Percentiles rank a stretch among this genome's conserved stretches.
Evolutionary conservation across 2,329 filamentous ascomycete species (phyloP).

Genomic region (Diplodia scrobiculata): DNA sequence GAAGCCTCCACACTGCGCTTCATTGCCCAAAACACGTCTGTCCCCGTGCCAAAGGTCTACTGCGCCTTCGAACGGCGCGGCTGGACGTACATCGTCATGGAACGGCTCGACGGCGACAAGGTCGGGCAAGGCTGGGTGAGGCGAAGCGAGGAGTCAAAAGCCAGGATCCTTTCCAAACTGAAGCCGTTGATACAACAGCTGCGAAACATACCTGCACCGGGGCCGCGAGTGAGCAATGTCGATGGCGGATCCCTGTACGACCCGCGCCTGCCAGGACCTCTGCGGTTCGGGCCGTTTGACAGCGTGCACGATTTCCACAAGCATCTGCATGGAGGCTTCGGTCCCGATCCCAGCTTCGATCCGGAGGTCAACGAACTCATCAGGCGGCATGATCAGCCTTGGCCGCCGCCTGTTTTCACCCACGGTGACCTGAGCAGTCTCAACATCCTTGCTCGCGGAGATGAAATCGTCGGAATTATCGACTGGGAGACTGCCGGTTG

Average conservation of each 20-base stretch:
- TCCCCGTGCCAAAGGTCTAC: constrained; percentile 52
- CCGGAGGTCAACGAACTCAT: constrained; percentile 43
- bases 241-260: constrained; percentile 37
- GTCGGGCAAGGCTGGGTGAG: constrained; percentile 34
- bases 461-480: constrained; percentile 51
- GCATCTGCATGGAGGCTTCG: constrained; percentile 41
- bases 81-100: constrained; percentile 52
- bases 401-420: constrained; percentile 50
- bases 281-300: constrained; percentile 41
- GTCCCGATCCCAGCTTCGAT: constrained; percentile 30
- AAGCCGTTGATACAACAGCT: constrained; percentile 33
- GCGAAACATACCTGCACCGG: constrained; percentile 31
- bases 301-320: constrained; percentile 45
- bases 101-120: constrained; percentile 40
- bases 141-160: constrained; percentile 31
- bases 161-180: constrained; percentile 32
- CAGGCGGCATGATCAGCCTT: constrained; percentile 42
- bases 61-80: constrained; percentile 49
- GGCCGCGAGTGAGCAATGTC: constrained; percentile 32
- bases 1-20: constrained; percentile 49
- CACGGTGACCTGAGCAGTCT: constrained; percentile 54
- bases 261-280: constrained; percentile 33
- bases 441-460: constrained; percentile 50
- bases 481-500: constrained; percentile 54
- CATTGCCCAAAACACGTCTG: constrained; percentile 46